Conservation (phyloP, 257 asterid species). For the Solanum lycopersicoides region DNA sequence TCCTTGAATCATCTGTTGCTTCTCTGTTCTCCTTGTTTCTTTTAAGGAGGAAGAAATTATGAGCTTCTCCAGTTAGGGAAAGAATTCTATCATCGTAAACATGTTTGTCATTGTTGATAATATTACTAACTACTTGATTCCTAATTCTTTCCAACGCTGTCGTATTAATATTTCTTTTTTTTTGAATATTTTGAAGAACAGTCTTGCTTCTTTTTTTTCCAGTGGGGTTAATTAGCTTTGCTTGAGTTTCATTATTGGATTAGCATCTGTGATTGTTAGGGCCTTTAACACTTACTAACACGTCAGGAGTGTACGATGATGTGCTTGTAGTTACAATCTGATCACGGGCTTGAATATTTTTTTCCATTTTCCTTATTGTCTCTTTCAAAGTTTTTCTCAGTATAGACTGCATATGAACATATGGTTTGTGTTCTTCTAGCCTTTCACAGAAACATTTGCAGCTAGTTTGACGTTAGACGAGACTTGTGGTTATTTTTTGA, state of each 20-base stretch:
- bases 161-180: not conserved
- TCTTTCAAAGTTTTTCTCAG: not conserved
- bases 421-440: not conserved
- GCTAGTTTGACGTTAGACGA: not conserved
- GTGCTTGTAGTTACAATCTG: not conserved
- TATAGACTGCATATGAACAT: not conserved
- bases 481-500: not conserved
- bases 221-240: not conserved
- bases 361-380: not conserved
- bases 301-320: not conserved
- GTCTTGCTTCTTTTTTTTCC: not conserved
- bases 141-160: not conserved
- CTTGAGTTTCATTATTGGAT: not conserved
- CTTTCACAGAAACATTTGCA: not conserved
- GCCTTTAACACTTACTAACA: not conserved
- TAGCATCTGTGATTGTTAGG: not conserved
- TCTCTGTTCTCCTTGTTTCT: not conserved
- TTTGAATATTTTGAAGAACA: not conserved
- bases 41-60: not conserved
- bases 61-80: not conserved
- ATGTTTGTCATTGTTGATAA: not conserved
- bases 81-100: not conserved
- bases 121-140: not conserved
- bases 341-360: not conserved
- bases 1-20: not conserved